Percentiles rank a stretch among this genome's conserved stretches.
Conservation (phyloP, 2,329 filamentous ascomycete genomes). For the Trichoderma guizhouense region DNA sequence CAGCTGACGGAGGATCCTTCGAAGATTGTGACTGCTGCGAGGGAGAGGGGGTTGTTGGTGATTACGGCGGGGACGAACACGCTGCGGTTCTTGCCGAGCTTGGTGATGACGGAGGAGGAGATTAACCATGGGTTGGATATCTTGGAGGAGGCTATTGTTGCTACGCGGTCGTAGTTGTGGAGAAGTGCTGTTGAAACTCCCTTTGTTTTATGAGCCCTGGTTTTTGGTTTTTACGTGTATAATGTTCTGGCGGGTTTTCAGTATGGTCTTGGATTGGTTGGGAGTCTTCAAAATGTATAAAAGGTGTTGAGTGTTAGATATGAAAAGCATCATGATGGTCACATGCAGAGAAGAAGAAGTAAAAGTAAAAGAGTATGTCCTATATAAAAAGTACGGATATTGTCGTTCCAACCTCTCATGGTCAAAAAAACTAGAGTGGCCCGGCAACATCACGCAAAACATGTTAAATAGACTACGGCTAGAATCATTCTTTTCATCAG, state of each 20-base stretch:
- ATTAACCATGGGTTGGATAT: conserved; percentile 75
- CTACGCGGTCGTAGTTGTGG: conserved; percentile 33
- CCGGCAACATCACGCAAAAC: not conserved
- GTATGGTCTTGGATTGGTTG: not conserved
- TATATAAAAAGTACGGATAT: not conserved
- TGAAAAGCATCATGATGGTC: not conserved
- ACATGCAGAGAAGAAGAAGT: not conserved
- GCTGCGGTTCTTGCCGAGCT: conserved; percentile 82
- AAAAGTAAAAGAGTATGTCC: not conserved
- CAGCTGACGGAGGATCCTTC: conserved; percentile 74
- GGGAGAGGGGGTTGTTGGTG: conserved; percentile 81
- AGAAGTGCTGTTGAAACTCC: not conserved
- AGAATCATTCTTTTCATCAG: not conserved
- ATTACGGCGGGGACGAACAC: conserved; percentile 95
- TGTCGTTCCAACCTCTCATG: not conserved
- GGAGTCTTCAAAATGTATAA: conserved; percentile 5
- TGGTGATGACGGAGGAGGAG: conserved; percentile 76
- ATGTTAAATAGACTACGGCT: not conserved
- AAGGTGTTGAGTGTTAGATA: not conserved
- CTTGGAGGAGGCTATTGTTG: conserved; percentile 62
- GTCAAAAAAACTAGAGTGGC: not conserved
- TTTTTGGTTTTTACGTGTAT: not conserved
- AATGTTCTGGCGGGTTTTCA: not conserved
- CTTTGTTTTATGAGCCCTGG: not conserved
- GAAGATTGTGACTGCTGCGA: conserved; percentile 75